phyloP scores from a whole-genome alignment of 768 basidiomycete species.

The Pseudohyphozyma bogoriensis region DNA sequence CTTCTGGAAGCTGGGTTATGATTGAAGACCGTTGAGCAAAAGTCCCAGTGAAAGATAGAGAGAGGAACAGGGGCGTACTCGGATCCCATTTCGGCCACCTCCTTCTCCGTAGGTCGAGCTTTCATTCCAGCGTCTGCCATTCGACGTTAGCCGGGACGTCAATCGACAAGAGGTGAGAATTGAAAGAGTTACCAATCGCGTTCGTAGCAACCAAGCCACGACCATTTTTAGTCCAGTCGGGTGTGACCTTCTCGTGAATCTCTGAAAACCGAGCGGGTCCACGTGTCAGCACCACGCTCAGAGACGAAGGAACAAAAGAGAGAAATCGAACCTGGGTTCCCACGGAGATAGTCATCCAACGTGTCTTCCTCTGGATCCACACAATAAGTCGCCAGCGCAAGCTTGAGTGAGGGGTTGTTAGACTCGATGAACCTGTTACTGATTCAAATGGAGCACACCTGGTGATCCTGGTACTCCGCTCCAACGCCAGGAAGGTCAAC shows the following conservation, averaged over 20 bases:
- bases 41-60: not conserved
- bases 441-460: not conserved
- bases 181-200: slow-evolving; percentile 41
- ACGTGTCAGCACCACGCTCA: not conserved
- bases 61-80: slow-evolving; percentile 40
- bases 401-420: too few relatives aligned
- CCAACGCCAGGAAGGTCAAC: slow-evolving; percentile 43
- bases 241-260: slow-evolving; percentile 44
- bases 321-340: slow-evolving; percentile 44
- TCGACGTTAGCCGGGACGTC: not conserved
- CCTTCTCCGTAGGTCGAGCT: slow-evolving; percentile 59
- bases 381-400: not conserved
- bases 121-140: slow-evolving; percentile 55
- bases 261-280: slow-evolving; percentile 35
- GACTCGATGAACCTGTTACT: too few relatives aligned
- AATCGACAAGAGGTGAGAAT: not conserved
- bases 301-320: too few relatives aligned
- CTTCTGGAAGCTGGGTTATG: slow-evolving; percentile 31
- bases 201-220: slow-evolving; percentile 63
- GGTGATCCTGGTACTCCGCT: slow-evolving; percentile 39
- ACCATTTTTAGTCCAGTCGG: slow-evolving; percentile 56
- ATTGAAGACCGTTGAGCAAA: not conserved
- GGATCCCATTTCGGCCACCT: slow-evolving; percentile 64
- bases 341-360: slow-evolving; percentile 59
- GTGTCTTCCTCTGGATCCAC: slow-evolving; percentile 53